Evolutionary conservation across 108 stramenopile genomes (phyloP).

Genomic region (Nitzschia putrida): DNA sequence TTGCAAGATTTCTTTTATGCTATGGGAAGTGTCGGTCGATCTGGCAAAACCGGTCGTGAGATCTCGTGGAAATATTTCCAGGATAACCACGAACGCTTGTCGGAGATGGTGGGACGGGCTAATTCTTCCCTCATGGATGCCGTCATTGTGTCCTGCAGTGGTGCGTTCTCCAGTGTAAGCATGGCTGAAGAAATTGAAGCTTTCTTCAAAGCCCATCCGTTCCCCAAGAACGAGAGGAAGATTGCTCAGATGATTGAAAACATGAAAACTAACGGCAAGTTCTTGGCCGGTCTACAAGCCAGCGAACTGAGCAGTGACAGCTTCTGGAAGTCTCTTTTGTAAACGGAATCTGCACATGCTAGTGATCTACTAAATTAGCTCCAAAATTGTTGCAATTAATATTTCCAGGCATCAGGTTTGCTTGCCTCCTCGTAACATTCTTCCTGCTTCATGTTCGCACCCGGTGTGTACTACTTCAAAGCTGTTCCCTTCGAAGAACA

Average conservation of each 20-base stretch:
- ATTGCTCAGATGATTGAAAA: slow-evolving; percentile 84
- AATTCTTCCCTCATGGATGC: slow-evolving; percentile 90
- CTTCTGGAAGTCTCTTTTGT: slow-evolving; percentile 47
- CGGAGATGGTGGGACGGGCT: slow-evolving; percentile 85
- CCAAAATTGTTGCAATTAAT: too few relatives aligned
- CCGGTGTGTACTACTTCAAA: too few relatives aligned
- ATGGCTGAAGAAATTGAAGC: slow-evolving; percentile 91
- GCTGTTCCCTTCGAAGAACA: too few relatives aligned
- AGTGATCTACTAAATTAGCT: too few relatives aligned
- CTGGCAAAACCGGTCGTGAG: slow-evolving; percentile 74
- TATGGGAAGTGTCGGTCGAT: slow-evolving; percentile 77
- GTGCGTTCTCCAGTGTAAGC: slow-evolving; percentile 73
- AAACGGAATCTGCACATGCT: not conserved
- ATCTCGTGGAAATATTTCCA: slow-evolving; percentile 91
- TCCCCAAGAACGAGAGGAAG: slow-evolving; percentile 80
- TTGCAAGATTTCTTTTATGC: slow-evolving; percentile 98
- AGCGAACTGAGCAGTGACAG: slow-evolving; percentile 58
- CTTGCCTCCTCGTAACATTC: too few relatives aligned
- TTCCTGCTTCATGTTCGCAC: too few relatives aligned
- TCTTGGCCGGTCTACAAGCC: slow-evolving; percentile 55
- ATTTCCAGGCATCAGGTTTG: too few relatives aligned
- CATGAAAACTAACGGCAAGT: slow-evolving; percentile 81
- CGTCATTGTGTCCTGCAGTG: slow-evolving; percentile 80
- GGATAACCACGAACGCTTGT: slow-evolving; percentile 76
- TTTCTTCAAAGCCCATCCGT: slow-evolving; percentile 81